Conservation (phyloP, 2,329 filamentous ascomycete species). For the Pseudogymnoascus destructans region DNA sequence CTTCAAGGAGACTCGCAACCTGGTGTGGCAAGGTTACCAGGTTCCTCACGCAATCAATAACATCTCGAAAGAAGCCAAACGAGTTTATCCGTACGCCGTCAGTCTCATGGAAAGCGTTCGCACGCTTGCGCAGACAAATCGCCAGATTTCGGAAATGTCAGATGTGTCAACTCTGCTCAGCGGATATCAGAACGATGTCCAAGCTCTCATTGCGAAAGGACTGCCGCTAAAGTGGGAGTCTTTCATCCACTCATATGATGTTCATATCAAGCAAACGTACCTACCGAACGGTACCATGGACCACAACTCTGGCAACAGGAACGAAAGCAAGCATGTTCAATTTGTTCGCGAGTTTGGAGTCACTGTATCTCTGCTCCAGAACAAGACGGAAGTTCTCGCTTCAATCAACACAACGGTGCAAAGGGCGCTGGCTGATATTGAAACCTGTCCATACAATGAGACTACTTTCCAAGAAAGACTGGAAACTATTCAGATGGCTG, state of each 20-base stretch:
- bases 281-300: slow-evolving; percentile 47
- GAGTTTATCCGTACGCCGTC: slow-evolving; percentile 94
- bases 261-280: slow-evolving; percentile 56
- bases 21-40: slow-evolving; percentile 88
- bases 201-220: slow-evolving; percentile 70
- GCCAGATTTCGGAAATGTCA: slow-evolving; percentile 71
- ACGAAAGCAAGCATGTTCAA: slow-evolving; percentile 87
- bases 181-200: slow-evolving; percentile 85
- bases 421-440: slow-evolving; percentile 70
- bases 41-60: slow-evolving; percentile 91
- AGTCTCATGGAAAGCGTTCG: slow-evolving; percentile 98
- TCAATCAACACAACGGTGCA: slow-evolving; percentile 71
- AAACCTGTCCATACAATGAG: slow-evolving; percentile 69
- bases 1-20: slow-evolving; percentile 95
- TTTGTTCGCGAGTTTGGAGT: slow-evolving; percentile 90
- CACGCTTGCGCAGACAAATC: slow-evolving; percentile 77
- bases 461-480: slow-evolving; percentile 68
- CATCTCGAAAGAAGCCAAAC: slow-evolving; percentile 95
- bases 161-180: slow-evolving; percentile 79
- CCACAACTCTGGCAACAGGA: slow-evolving; percentile 36
- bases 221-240: slow-evolving; percentile 92
- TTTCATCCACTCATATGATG: slow-evolving; percentile 91
- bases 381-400: slow-evolving; percentile 67
- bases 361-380: slow-evolving; percentile 75
- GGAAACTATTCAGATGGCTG: slow-evolving; percentile 76